Evolutionary conservation across 1,139 yeast species (phyloP), one percentile per base, ranked within the genome.

Genomic region (Entelexis paramagnoliae): DNA sequence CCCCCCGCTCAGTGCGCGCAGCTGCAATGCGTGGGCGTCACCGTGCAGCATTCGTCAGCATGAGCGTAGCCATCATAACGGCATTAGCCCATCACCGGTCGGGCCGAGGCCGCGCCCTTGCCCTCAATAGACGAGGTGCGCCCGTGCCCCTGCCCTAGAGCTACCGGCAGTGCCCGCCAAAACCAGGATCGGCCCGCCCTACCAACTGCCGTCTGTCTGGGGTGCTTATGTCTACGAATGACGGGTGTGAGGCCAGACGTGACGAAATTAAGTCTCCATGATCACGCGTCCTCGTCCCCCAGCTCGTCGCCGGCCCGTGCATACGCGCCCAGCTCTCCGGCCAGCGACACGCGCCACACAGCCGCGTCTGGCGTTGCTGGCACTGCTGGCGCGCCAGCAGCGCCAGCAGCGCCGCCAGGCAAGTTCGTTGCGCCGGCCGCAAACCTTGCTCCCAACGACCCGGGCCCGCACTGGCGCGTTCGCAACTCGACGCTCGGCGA

Each of bases 401-500:
- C 30, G n/a, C 20, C 7, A 32, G 5, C n/a, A n/a, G n/a, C n/a
- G n/a, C n/a, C n/a, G n/a, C n/a, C n/a, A n/a, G n/a, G n/a, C n/a
- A 9, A 14, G 11, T 8, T 13, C 20, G 5, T 9, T 22, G 16
- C 45, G 34, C 35, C 9, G 17, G 6, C n/a, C 14, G 17, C 36
- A 4, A 20, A 3, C 29, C 46, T 42, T 13, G 29, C 38, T 8
- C 46, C 46, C 5, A 42, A 42, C 13, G 46, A 42, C 38, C 46
- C 46, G 46, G 46, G 46, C 28, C 46, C 46, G 36, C 46, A 30
- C 29, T 42, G 46, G 46, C 46, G 46, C 28, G 36, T 42, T 19
- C 46, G 46, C 28, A 42, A 42, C 46, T 42, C 46, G 29, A 42
- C 46, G 46, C 46, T 42, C n/a, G 46, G 46, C 28, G 46, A 42